Conservation (phyloP, 2,329 filamentous ascomycete species). For the Mycosphaerelloides madeirae region DNA sequence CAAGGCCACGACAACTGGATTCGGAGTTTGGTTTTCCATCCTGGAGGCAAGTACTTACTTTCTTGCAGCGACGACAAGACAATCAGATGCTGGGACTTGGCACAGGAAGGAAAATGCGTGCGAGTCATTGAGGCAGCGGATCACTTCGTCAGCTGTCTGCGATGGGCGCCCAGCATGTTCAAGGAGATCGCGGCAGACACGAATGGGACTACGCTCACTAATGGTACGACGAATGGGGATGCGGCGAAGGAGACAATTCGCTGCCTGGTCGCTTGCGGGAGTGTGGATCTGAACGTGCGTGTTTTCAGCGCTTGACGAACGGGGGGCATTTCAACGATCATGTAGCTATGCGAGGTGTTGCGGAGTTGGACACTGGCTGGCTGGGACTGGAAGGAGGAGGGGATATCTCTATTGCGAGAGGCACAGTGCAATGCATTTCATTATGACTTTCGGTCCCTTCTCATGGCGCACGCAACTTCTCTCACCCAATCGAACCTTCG, state of each 20-base stretch:
- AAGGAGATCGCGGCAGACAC: slow-evolving; percentile 49
- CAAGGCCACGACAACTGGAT: slow-evolving; percentile 94
- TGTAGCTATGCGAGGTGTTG: too few relatives aligned
- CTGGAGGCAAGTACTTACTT: slow-evolving; percentile 83
- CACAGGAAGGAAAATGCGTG: slow-evolving; percentile 84
- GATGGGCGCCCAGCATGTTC: slow-evolving; percentile 76
- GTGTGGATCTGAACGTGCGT: slow-evolving; percentile 74
- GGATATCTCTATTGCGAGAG: too few relatives aligned
- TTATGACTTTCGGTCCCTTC: too few relatives aligned
- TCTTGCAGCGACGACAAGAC: slow-evolving; percentile 88
- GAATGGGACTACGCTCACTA: slow-evolving; percentile 39
- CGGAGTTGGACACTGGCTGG: too few relatives aligned
- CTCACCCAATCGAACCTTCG: too few relatives aligned
- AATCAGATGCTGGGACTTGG: slow-evolving; percentile 87
- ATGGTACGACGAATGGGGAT: slow-evolving; percentile 33
- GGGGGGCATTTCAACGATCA: not conserved
- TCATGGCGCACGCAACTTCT: too few relatives aligned
- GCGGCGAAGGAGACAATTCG: slow-evolving; percentile 56
- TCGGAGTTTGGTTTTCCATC: slow-evolving; percentile 78
- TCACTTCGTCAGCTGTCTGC: slow-evolving; percentile 79
- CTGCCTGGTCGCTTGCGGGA: slow-evolving; percentile 81
- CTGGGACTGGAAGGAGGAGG: too few relatives aligned
- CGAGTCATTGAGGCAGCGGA: slow-evolving; percentile 70
- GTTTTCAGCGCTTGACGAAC: slow-evolving; percentile 59
- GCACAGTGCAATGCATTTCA: too few relatives aligned